Conservation (phyloP, 768 basidiomycete genomes). For the Termitomyces sp. region DNA sequence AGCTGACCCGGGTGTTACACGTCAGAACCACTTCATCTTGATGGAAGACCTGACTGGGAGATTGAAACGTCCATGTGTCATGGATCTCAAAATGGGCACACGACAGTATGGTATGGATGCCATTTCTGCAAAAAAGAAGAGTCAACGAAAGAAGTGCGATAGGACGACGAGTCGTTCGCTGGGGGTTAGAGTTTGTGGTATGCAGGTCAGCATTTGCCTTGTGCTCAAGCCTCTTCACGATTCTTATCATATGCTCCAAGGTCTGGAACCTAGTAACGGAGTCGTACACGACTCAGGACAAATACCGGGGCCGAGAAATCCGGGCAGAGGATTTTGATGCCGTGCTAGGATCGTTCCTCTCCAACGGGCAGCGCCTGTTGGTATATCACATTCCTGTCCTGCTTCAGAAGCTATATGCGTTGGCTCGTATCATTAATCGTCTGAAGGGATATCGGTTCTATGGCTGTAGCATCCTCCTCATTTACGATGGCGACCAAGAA, state of each 20-base stretch:
- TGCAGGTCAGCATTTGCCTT: constrained; percentile 73
- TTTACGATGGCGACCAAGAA: constrained; percentile 94
- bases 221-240: neutral
- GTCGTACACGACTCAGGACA: constrained; percentile 90
- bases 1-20: constrained; percentile 50
- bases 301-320: constrained; percentile 92
- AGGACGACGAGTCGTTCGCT: constrained; percentile 88
- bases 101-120: constrained; percentile 98
- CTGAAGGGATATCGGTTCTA: constrained; percentile 98
- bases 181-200: constrained; percentile 94
- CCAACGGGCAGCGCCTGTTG: constrained; percentile 79
- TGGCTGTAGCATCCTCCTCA: constrained; percentile 92
- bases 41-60: constrained; percentile 98
- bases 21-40: constrained; percentile 96
- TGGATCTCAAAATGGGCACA: constrained; percentile 99
- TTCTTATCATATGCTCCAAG: constrained; percentile 34
- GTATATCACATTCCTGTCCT: constrained; percentile 90
- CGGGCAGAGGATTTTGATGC: constrained; percentile 80
- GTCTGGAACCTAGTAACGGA: constrained; percentile 89
- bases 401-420: constrained; percentile 88
- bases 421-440: constrained; percentile 85
- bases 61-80: constrained; percentile 87
- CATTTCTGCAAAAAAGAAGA: constrained; percentile 89
- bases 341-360: constrained; percentile 79
- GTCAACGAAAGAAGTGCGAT: constrained; percentile 98